A percentile compares a stretch with the other conserved stretches of the same genome.
These are phyloP conservation scores for Alternaria hordeiaustralica DNA, from an alignment of 2,329 filamentous ascomycete species.

Conservation along the genomic window DNA sequence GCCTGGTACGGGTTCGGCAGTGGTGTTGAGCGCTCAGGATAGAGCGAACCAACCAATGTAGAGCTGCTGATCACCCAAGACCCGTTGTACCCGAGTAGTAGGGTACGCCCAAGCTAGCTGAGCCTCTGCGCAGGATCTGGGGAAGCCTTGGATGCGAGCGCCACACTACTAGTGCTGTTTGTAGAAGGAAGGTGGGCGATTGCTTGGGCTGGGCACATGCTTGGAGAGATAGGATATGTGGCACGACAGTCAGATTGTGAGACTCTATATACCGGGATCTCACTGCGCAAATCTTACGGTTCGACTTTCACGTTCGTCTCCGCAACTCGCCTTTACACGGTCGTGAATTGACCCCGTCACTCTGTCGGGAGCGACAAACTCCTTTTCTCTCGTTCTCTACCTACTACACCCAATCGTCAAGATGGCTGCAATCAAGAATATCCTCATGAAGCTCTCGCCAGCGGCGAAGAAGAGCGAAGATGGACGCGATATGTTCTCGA, in stretches of 20 bases:
- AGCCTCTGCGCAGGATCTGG: conserved; percentile 1
- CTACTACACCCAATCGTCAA: neutral
- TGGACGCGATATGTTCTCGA: conserved; percentile 23
- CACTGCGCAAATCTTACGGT: neutral
- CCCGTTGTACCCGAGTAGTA: neutral
- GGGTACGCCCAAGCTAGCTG: neutral
- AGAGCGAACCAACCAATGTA: neutral
- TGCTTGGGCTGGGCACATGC: conserved; percentile 3
- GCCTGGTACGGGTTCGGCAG: neutral
- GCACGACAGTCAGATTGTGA: neutral
- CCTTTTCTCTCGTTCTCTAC: neutral
- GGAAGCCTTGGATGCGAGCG: neutral
- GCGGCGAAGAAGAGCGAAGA: conserved; percentile 18
- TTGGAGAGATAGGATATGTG: neutral
- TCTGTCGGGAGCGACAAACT: neutral
- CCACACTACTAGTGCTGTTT: conserved; percentile 2
- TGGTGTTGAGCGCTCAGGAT: neutral
- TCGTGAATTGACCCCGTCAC: neutral
- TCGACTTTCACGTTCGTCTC: neutral
- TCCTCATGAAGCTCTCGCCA: conserved; percentile 1
- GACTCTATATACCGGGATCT: neutral
- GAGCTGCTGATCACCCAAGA: neutral
- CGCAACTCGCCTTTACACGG: neutral
- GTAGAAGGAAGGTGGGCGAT: conserved; percentile 6
- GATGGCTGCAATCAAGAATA: conserved; percentile 2